Evolutionary conservation across 139 green algal genomes (phyloP).

Genomic region (Raphidocelis subcapitata): DNA sequence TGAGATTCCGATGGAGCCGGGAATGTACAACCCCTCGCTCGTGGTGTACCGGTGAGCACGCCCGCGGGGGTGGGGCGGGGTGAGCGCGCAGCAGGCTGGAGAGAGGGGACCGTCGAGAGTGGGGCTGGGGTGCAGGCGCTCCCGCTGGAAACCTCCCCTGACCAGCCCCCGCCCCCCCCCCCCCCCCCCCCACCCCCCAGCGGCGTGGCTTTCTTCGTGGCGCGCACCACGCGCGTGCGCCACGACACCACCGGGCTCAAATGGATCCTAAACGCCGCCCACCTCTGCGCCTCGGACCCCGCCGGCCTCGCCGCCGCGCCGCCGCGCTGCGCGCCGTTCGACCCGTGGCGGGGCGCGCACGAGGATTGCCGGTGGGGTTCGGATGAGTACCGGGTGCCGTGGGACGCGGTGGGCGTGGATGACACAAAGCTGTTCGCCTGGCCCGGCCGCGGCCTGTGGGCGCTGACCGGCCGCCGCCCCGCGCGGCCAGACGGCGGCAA

Average conservation of each 20-base stretch:
- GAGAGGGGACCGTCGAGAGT: no score
- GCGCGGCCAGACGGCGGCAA: background rate
- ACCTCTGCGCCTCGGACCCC: constrained; percentile 17
- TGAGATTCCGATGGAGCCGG: no score
- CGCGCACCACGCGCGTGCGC: constrained; percentile 5
- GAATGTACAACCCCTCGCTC: constrained; percentile 13
- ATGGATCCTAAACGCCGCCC: constrained; percentile 24
- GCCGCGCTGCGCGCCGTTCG: constrained; percentile 10
- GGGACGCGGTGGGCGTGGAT: constrained; percentile 26
- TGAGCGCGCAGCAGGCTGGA: no score
- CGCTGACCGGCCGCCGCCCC: constrained; percentile 19
- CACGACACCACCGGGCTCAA: constrained; percentile 20
- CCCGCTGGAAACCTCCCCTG: no score
- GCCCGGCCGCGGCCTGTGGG: constrained; percentile 26
- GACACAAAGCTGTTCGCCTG: constrained; percentile 31
- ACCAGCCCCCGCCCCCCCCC: no score
- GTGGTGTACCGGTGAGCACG: background rate
- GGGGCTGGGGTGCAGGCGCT: no score
- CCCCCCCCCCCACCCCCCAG: no score
- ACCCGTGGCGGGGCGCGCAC: constrained; percentile 7
- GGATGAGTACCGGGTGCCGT: constrained; percentile 4
- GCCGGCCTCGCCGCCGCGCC: background rate
- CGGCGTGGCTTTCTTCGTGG: constrained; percentile 18
- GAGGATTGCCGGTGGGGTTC: constrained; percentile 13
- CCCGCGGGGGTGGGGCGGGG: no score